These are phyloP conservation scores for Phytophthora tentaculata DNA, from an alignment of 352 stramenopile genomes.

Conservation along the genomic window DNA sequence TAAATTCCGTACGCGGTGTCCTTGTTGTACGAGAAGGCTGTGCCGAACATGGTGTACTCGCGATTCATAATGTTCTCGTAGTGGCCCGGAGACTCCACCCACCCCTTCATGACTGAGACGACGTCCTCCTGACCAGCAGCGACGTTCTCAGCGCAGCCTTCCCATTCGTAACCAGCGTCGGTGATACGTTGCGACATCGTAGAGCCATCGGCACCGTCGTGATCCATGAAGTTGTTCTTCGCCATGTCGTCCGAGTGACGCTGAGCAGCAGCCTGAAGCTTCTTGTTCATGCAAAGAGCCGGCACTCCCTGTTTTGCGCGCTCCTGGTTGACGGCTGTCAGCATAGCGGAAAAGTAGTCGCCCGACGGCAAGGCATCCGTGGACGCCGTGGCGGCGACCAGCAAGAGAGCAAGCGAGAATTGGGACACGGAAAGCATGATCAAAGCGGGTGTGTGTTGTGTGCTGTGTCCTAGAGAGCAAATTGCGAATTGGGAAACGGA, in stretches of 20 bases:
- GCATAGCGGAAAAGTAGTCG: constrained; percentile 31
- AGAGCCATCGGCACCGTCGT: constrained; percentile 47
- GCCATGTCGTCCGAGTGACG: constrained; percentile 49
- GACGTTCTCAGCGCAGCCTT: constrained; percentile 42
- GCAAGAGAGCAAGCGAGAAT: constrained; percentile 27
- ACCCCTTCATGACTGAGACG: constrained; percentile 38
- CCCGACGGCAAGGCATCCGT: constrained; percentile 16
- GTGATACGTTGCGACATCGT: constrained; percentile 48
- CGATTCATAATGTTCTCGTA: constrained; percentile 33
- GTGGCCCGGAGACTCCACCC: constrained; percentile 37
- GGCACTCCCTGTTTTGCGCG: constrained; percentile 38
- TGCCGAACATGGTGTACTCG: constrained; percentile 47
- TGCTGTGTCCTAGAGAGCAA: constrained; percentile 4
- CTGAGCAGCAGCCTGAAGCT: constrained; percentile 25
- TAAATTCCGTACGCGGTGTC: constrained; percentile 44
- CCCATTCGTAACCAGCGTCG: constrained; percentile 46
- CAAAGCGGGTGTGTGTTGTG: neutral
- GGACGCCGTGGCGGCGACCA: constrained; percentile 23
- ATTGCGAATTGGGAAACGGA: constrained; percentile 20
- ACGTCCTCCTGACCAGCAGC: constrained; percentile 38
- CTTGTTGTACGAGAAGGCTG: constrained; percentile 38
- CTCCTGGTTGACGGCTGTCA: constrained; percentile 48
- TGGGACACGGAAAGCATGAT: constrained; percentile 23
- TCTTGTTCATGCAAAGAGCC: constrained; percentile 46
- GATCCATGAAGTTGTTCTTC: constrained; percentile 50